Base-by-base conservation (phyloP, 2,329 filamentous ascomycete species). In the Coniochaeta prunicola region DNA sequence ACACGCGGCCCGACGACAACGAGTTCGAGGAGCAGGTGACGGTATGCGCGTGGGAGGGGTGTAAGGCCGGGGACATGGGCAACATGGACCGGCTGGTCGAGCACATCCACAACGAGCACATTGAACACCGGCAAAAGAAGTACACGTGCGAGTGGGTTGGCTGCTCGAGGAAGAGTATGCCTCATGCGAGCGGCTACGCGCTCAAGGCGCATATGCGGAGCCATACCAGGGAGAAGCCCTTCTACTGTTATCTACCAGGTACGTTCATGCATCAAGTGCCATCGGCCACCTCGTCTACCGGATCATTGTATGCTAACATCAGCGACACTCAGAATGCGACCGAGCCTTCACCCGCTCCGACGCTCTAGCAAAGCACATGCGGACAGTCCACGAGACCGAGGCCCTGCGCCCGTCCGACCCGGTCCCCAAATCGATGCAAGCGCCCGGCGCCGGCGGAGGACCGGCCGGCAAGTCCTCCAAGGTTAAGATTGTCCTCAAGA, bases 81-180 rank as follows among this genome's bases (percentile, higher is more conserved):
- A 89, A 92, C 69, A 93, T 93, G 90, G 90, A 94, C 73, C 84
- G 79, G 63, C 74, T 94, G 48, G 90, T 94, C 45, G 84, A 90
- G 66, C 90, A 94, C 69, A 90, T 94, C 60, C 93, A 97, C 74
- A 89, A 92, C 68, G 91, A 93, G 60, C 94, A 99, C 74, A 96
- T 97, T 68, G 91, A 94, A 69, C 91, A 87, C 61, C 85, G 92
- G 58, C 90, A 94, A 76, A 96, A 96, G 76, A 96, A 94, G 73
- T 97, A 97, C 72, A 92, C 91, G n/a, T 99, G 94, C 75, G 93
- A 97, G 75, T 99, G 94, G 94, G 85, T 84, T 60, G 93, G 93
- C 64, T 99, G 94, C 72, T 82, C 81, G 57, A 79, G 92, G 62
- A 97, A 96, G 76, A 91, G 92, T 60, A 86, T 94, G 74, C 87